These are phyloP conservation scores for Lachancea fermentati DNA, from an alignment of 805 yeast species.

Conservation along the genomic window DNA sequence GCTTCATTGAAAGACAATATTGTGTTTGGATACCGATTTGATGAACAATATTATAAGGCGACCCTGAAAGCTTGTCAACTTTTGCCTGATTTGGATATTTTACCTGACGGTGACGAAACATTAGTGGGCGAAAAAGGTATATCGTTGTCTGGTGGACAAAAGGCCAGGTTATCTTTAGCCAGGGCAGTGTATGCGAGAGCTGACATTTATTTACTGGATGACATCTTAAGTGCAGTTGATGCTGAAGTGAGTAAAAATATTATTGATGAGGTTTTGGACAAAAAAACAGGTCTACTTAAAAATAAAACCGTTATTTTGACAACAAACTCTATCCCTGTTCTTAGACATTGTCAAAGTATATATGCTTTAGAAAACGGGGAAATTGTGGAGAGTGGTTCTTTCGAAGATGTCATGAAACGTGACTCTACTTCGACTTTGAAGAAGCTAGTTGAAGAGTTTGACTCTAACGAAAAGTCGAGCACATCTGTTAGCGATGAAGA, in stretches of 20 bases:
- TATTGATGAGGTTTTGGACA: constrained; percentile 43
- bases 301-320: constrained; percentile 51
- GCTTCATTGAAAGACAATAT: constrained; percentile 47
- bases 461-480: constrained; percentile 23
- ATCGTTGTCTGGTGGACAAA: constrained; percentile 58
- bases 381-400: constrained; percentile 56
- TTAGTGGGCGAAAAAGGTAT: constrained; percentile 58
- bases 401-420: constrained; percentile 39
- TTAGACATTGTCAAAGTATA: constrained; percentile 54
- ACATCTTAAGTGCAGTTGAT: constrained; percentile 66
- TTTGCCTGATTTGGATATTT: constrained; percentile 40
- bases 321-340: constrained; percentile 52
- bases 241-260: constrained; percentile 60
- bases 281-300: constrained; percentile 40
- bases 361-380: constrained; percentile 49
- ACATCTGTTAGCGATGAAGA: constrained; percentile 4
- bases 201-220: constrained; percentile 58
- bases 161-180: constrained; percentile 59
- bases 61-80: constrained; percentile 48
- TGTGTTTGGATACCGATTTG: constrained; percentile 43
- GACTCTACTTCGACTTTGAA: constrained; percentile 32
- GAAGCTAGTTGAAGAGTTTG: constrained; percentile 27
- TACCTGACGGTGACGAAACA: constrained; percentile 50
- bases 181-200: constrained; percentile 61
- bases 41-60: constrained; percentile 36